Evolutionary conservation across 2,329 filamentous ascomycete species (phyloP), one percentile per base, ranked within the genome.

Genomic region (Alternaria triticina): DNA sequence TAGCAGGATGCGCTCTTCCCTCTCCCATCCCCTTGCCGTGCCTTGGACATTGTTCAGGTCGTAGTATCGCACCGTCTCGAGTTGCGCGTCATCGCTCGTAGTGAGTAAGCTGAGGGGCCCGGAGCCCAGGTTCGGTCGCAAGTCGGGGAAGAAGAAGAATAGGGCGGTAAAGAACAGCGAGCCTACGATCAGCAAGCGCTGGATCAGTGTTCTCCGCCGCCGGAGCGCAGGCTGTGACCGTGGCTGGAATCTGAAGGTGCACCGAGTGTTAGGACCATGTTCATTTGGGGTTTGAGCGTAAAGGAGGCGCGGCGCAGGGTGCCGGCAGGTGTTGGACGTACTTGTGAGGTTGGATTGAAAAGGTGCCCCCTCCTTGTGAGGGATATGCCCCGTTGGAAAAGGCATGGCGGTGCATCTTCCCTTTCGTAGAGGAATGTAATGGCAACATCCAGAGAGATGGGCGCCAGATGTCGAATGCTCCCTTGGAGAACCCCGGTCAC

Each of bases 61-160:
- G 82, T 98, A 98, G 82, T 99, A 98, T 79, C 95, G 92, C 64
- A 99, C 92, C 1, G 95, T 98, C 79, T 98, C 93, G 61, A 98
- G 88, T 75, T 97, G 90, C 67, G 93, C 87, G 70, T 92, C 90
- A 56, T 90, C 89, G 56, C 84, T 83, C 22, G 86, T 83, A 43
- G 89, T 89, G 54, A 94, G 83, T 36, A 95, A 85, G 28, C 91
- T 92, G 52, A 96, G 84, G 1, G 91, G 76, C 83, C 86, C 77
- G 83, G 85, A 77, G 83, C 93, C 70, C 82, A 89, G 73, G 83
- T 84, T 70, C 82, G 88, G 79, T 82, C 89, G 82, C 68, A 93
- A 88, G 80, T 93, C 92, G 54, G 94, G 86, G 81, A 94, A 94
- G 68, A 97, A 82, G 68, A 90, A 85, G 74, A 96, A 86, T 27